Base-by-base conservation (phyloP, 164 flowering plant genomes). In the Umbilicus rupestris region DNA sequence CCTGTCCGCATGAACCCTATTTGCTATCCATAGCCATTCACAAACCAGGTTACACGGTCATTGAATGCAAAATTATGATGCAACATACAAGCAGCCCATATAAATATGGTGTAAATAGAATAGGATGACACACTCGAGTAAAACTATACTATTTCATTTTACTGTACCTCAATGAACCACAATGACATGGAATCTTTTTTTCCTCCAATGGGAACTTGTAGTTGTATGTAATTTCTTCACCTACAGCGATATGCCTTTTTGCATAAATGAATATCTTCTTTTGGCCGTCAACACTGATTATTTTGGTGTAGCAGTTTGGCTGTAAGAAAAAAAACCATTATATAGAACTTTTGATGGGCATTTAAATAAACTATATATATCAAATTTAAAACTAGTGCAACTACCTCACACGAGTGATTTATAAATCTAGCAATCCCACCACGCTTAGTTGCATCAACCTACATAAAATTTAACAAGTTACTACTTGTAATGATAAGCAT, bases 371-470 rank as follows among this genome's bases (percentile, higher is more conserved):
- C 62, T 44, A 20, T 24, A 17, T n/a, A 65, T 35, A 17, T 59
- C 62, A 20, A 24, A 3, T 3, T 5, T 5, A n/a, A 12, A 63
- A 37, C 26, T 12, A 55, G 26, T 11, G 19, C 41, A 12, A 29
- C 16, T 80, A 92, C 99, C 92, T 95, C 97, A 75, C 99, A 95
- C 7, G 99, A 95, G 82, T 95, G 99, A 74, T 95, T 95, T 70
- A 95, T 86, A 74, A 95, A 95, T 74, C 99, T 85, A 45, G 99
- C 97, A 70, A 95, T 82, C 39, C 97, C 99, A 71, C 99, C 99
- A 73, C 99, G 90, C 73, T 95, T 95, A 49, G 99, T 95, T 39
- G 99, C 99, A 85, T 92, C 99, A 74, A 95, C 96, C 99, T 90
- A 71, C 73, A 76, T 11, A 63, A 44, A 64, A 44, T 55, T 5